These are phyloP conservation scores for Prunus davidiana DNA, from an alignment of 306 rosid genomes.

Conservation along the genomic window DNA sequence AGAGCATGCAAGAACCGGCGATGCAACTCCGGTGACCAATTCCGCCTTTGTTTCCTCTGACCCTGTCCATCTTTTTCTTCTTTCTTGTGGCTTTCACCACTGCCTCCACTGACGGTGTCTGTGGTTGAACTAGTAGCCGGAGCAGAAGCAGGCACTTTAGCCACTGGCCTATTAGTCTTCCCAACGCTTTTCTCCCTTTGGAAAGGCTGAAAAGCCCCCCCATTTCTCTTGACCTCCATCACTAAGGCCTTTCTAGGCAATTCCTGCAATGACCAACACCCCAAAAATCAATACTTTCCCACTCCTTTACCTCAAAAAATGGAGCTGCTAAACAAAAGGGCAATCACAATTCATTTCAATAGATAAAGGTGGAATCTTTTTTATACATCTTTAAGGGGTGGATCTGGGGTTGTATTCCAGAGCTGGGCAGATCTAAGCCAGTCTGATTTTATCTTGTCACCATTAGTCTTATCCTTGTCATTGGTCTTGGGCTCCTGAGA, in stretches of 20 bases:
- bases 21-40: constrained; percentile 93
- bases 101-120: constrained; percentile 33
- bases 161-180: constrained; percentile 32
- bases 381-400: constrained; percentile 51
- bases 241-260: constrained; percentile 55
- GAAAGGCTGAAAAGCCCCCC: constrained; percentile 84
- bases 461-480: constrained; percentile 17
- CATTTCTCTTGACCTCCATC: constrained; percentile 68
- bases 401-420: constrained; percentile 65
- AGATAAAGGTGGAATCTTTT: not conserved
- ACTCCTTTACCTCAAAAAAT: not conserved
- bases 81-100: constrained; percentile 33
- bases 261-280: constrained; percentile 37
- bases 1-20: constrained; percentile 75
- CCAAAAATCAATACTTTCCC: constrained; percentile 16
- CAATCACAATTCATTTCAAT: not conserved
- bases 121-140: constrained; percentile 58
- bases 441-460: constrained; percentile 56
- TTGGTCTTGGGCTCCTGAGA: constrained; percentile 25
- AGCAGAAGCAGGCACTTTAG: constrained; percentile 28
- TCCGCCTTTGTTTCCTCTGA: constrained; percentile 74
- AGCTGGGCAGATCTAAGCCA: constrained; percentile 95
- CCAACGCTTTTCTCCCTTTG: constrained; percentile 53
- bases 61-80: constrained; percentile 62
- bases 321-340: not conserved